These are phyloP conservation scores for Cordyceps cicadae DNA, from an alignment of 2,329 filamentous ascomycete genomes.

Conservation along the genomic window DNA sequence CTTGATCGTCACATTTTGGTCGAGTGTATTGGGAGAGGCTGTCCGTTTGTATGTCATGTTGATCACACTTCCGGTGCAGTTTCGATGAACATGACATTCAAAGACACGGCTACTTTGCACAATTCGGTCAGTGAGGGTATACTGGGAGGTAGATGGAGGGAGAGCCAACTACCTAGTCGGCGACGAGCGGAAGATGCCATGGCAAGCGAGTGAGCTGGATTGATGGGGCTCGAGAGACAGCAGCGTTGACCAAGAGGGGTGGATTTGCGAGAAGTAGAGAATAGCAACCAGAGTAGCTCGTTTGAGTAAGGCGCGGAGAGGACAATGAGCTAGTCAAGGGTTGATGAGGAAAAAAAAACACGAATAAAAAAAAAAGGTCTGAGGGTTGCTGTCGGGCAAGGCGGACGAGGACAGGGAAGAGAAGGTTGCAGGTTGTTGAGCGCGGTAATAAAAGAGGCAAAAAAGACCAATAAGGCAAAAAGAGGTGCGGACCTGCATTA, in stretches of 20 bases:
- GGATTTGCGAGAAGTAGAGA: not conserved
- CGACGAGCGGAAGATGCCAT: not conserved
- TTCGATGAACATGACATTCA: not conserved
- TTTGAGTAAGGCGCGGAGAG: not conserved
- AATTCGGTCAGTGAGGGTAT: not conserved
- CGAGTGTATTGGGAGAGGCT: not conserved
- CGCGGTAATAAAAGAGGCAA: not conserved
- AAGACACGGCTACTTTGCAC: not conserved
- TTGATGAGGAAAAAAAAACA: not conserved
- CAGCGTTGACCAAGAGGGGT: not conserved
- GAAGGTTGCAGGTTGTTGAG: not conserved
- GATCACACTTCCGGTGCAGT: not conserved
- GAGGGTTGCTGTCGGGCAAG: not conserved
- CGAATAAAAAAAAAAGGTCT: not conserved
- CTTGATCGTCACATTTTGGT: not conserved
- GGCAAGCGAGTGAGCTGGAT: not conserved
- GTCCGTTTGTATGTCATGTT: not conserved
- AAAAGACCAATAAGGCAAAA: not conserved
- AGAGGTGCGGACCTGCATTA: slow-evolving; percentile 4
- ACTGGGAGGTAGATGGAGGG: not conserved
- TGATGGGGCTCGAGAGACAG: not conserved
- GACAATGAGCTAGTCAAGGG: not conserved
- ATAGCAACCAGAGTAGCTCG: not conserved
- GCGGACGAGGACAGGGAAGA: not conserved
- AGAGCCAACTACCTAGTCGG: not conserved